Percentiles rank a stretch among this genome's conserved stretches.
These are phyloP conservation scores for Pulveroboletus sp. DNA, from an alignment of 768 basidiomycete species.

Conservation along the genomic window DNA sequence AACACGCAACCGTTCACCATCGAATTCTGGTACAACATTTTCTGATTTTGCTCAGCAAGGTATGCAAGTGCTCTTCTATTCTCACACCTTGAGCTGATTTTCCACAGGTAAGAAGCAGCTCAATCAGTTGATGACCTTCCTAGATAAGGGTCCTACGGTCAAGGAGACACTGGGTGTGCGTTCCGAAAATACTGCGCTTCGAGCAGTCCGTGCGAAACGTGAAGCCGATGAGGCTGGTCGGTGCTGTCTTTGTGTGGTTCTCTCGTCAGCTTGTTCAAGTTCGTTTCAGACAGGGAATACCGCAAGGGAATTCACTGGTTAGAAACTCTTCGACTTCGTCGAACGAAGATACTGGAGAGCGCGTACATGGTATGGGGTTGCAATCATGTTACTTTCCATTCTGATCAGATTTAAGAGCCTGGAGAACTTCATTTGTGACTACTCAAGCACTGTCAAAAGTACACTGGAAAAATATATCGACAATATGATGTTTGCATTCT, in stretches of 20 bases:
- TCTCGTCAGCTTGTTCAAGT: constrained; percentile 1
- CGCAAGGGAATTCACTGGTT: constrained; percentile 86
- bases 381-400: not conserved
- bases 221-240: constrained; percentile 89
- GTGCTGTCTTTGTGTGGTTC: constrained; percentile 11
- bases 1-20: constrained; percentile 70
- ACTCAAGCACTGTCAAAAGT: constrained; percentile 55
- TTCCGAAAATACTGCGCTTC: constrained; percentile 59
- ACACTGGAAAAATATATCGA: constrained; percentile 73
- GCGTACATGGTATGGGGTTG: constrained; percentile 61
- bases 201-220: constrained; percentile 76
- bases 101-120: constrained; percentile 74
- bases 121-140: constrained; percentile 79
- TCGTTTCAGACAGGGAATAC: constrained; percentile 74
- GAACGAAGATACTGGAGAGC: constrained; percentile 76
- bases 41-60: constrained; percentile 87
- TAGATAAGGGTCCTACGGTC: constrained; percentile 68
- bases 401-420: constrained; percentile 52
- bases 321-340: constrained; percentile 80
- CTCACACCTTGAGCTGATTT: not conserved
- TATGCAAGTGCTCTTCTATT: constrained; percentile 6
- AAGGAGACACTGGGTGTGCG: constrained; percentile 58
- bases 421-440: constrained; percentile 73
- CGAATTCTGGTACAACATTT: constrained; percentile 74
- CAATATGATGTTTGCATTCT: constrained; percentile 52